Evolutionary conservation across 2,329 filamentous ascomycete species (phyloP).

Genomic region (Calonectria hongkongensis): DNA sequence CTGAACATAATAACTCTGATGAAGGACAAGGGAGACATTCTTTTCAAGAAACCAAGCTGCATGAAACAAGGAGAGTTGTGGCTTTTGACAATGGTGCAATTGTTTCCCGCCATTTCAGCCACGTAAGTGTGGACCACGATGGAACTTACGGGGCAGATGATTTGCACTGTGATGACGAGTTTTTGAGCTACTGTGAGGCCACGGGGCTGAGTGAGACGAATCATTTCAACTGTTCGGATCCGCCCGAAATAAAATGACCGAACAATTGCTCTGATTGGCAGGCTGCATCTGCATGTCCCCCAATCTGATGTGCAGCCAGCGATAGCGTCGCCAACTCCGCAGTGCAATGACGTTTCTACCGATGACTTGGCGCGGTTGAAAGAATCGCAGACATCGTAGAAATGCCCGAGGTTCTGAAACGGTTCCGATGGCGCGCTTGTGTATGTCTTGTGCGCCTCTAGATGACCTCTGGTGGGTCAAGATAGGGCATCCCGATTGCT

Average conservation of each 20-base stretch:
- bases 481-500: not conserved
- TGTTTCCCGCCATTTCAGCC: not conserved
- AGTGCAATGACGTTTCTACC: not conserved
- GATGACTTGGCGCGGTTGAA: not conserved
- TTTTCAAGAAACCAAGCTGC: not conserved
- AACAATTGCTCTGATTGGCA: not conserved
- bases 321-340: not conserved
- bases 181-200: constrained; percentile 1
- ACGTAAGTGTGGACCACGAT: not conserved
- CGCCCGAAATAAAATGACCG: not conserved
- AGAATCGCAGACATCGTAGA: not conserved
- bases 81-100: not conserved
- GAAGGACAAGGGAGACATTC: not conserved
- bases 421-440: not conserved
- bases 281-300: not conserved
- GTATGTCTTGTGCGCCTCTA: not conserved
- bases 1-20: not conserved
- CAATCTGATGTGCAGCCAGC: not conserved
- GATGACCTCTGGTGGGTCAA: not conserved
- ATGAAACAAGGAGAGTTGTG: not conserved
- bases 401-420: not conserved
- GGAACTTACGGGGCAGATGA: not conserved
- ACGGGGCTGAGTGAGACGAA: constrained; percentile 20
- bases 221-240: not conserved
- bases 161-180: not conserved